These are phyloP conservation scores for Leccinum arenicola DNA, from an alignment of 768 basidiomycete species.

Conservation along the genomic window DNA sequence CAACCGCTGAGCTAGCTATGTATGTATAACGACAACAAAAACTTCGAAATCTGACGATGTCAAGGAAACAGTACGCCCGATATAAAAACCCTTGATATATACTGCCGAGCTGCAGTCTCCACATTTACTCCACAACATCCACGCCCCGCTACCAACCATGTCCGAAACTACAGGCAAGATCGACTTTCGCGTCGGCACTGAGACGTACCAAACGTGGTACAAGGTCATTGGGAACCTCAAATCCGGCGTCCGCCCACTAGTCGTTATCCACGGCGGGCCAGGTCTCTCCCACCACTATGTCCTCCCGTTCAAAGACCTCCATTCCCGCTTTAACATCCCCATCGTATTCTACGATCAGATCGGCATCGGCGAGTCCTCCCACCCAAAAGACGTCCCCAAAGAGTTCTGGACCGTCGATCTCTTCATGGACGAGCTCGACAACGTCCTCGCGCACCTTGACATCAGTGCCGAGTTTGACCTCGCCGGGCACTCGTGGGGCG, in stretches of 20 bases:
- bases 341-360: constrained; percentile 54
- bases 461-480: constrained; percentile 43
- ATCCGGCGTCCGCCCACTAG: constrained; percentile 31
- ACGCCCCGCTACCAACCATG: constrained; percentile 7
- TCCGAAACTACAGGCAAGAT: constrained; percentile 22
- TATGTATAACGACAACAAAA: too few relatives aligned
- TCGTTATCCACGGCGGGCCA: constrained; percentile 49
- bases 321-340: constrained; percentile 30
- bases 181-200: constrained; percentile 15
- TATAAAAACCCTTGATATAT: too few relatives aligned
- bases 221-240: constrained; percentile 41
- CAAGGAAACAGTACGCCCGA: too few relatives aligned
- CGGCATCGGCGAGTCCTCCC: constrained; percentile 45
- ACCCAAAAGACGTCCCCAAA: constrained; percentile 26
- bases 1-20: too few relatives aligned
- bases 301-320: constrained; percentile 36
- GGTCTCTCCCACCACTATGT: constrained; percentile 39
- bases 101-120: too few relatives aligned
- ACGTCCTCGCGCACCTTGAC: constrained; percentile 41
- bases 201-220: constrained; percentile 43
- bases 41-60: too few relatives aligned
- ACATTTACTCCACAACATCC: too few relatives aligned
- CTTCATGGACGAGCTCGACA: constrained; percentile 53
- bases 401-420: constrained; percentile 48
- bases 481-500: constrained; percentile 60